Percentiles rank a stretch among this genome's conserved stretches.
Evolutionary conservation across 1,284 basidiomycete species (phyloP).

Genomic region (Ganoderma resinaceum): DNA sequence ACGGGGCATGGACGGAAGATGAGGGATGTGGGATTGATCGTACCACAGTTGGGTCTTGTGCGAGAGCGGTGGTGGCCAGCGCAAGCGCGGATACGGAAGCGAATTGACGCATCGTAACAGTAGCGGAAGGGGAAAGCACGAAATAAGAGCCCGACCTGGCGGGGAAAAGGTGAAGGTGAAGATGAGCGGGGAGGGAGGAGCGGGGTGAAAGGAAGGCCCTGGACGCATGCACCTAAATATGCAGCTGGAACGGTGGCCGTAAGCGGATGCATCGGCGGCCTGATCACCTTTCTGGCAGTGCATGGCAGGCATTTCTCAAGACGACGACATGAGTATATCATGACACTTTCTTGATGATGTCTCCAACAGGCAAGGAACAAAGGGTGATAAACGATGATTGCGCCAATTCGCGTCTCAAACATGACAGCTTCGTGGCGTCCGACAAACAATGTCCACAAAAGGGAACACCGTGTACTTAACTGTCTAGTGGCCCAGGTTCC

Average conservation of each 20-base stretch:
- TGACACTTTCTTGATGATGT: background rate
- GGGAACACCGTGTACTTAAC: background rate
- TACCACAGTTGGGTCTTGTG: slow-evolving; percentile 32
- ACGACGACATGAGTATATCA: background rate
- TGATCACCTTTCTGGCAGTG: background rate
- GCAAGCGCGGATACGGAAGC: slow-evolving; percentile 28
- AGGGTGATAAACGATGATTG: background rate
- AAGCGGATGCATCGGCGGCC: background rate
- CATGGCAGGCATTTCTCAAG: background rate
- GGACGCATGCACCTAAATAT: background rate
- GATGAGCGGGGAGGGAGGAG: background rate
- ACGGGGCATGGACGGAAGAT: background rate
- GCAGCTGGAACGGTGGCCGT: background rate
- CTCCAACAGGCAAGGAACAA: background rate
- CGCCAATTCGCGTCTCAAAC: background rate
- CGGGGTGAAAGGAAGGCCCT: background rate
- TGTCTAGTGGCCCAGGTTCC: background rate
- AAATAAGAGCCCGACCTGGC: slow-evolving; percentile 3
- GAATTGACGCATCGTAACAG: slow-evolving; percentile 30
- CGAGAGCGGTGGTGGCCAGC: slow-evolving; percentile 31
- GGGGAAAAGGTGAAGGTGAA: background rate
- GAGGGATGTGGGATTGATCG: background rate
- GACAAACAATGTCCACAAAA: background rate
- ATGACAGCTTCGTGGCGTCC: background rate
- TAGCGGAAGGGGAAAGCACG: slow-evolving; percentile 7